Evolutionary conservation across 768 basidiomycete genomes (phyloP), one percentile per base, ranked within the genome.

Genomic region (Podaxis sp.): DNA sequence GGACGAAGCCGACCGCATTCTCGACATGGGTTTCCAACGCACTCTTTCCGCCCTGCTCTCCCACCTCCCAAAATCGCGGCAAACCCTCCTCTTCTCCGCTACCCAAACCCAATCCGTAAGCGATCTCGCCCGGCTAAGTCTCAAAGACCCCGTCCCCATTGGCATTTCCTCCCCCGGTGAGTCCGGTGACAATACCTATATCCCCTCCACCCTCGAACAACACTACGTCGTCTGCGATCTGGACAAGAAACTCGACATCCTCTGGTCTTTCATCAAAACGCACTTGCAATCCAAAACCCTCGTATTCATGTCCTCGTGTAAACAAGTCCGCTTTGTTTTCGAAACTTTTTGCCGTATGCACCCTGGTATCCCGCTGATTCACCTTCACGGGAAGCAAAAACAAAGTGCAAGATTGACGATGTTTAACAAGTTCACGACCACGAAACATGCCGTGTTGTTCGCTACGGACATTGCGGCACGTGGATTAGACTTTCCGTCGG

Each of bases 401-500:
- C 96, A 97, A 71, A 82, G 88, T n/a, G 88, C 92, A 38, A 85
- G 96, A 52, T 76, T 98, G 58, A 79, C 84, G 53, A 90, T 91
- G 77, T 98, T 93, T 72, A 83, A 84, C 68, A 88, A 87, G 47
- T 99, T 97, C 77, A 90, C 90, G 2, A 77, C 85, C 2, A 88
- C 88, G 50, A 86, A 88, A 66, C 87, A 95, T 67, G 89, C 94
- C 2, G 85, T 96, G 5, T 81, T 98, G 22, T 89, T 99, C 68
- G 95, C 96, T 17, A 99, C 96, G 11, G 96, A 99, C 71, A 90
- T 99, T 63, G 96, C 96, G 38, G 94, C 96, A 4, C 88, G 96
- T 62, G 96, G 96, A 1, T 80, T 98, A 61, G 96, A 99, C 75
- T 99, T 99, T 75, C 96, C 97, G 3, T 84, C 91, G 0, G 89